Base-by-base conservation (phyloP, 805 yeast species). In the Blastobotrys peoriensis region DNA sequence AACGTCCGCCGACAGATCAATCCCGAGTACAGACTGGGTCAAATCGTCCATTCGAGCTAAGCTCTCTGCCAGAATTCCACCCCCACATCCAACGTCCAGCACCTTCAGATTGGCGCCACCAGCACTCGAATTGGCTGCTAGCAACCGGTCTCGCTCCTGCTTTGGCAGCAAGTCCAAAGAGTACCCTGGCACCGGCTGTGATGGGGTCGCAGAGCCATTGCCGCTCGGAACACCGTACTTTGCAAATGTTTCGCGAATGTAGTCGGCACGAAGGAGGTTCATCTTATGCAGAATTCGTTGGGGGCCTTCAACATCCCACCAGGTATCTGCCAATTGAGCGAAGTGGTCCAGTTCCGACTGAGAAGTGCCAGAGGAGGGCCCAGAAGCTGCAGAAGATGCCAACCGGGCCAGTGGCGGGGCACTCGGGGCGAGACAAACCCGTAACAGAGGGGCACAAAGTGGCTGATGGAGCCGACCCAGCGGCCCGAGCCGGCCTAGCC, bases 291-390 rank as follows among this genome's bases (percentile, higher is more conserved):
- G 73, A 44, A 93, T 86, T 33, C 98, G 69, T 61, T 93, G 98
- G 1, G 97, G 83, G 0, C 98, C 98, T 51, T 80, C 66, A 10
- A 85, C 79, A 56, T 93, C 96, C 98, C 99, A 93, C 99, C 99
- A 93, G n/a, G 86, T 65, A n/a, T 83, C 71, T 1, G 99, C 98
- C 37, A 93, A 70, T 27, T 81, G 77, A 54, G 85, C 79, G 65
- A 93, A 93, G 63, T 93, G 98, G 6, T 74, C 65, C 62, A 81
- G 70, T 60, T 91, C 98, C 4, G 79, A 78, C 5, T 53, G 60
- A 52, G 51, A 48, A 8, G 55, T 50, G n/a, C 52, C 45, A 6
- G 51, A 42, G 17, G 16, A 13, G 17, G 27, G n/a, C 2, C 37
- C 33, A 28, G 33, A n/a, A 16, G 33, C 33, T n/a, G n/a, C n/a